Conservation (phyloP, 176 grass and related monocot genomes). For the Areca catechu region DNA sequence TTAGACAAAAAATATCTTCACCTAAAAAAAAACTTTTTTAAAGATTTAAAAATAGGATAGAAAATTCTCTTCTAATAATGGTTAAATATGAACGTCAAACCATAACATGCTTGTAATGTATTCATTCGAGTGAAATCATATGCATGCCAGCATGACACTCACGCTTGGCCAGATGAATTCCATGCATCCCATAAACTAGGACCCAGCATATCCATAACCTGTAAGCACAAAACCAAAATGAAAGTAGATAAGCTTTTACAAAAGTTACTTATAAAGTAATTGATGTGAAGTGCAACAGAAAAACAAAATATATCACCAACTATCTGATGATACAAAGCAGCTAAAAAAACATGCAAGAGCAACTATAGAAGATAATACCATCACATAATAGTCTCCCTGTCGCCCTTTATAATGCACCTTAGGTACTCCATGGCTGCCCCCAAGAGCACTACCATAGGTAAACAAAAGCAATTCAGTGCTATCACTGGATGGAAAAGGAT, state of each 20-base stretch:
- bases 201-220: slow-evolving; percentile 97
- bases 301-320: slow-evolving; percentile 5
- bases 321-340: slow-evolving; percentile 13
- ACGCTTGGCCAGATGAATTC: slow-evolving; percentile 76
- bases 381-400: slow-evolving; percentile 65
- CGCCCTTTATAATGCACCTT: slow-evolving; percentile 81
- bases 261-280: no score
- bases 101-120: no score
- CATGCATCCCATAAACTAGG: slow-evolving; percentile 91
- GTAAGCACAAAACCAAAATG: not conserved
- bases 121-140: no score
- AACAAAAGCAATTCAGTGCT: not conserved
- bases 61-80: no score
- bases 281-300: slow-evolving; percentile 3
- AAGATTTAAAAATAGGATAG: no score
- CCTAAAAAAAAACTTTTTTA: no score
- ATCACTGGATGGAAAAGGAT: not conserved
- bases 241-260: no score
- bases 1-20: no score
- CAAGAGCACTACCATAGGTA: slow-evolving; percentile 42
- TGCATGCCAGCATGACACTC: slow-evolving; percentile 12
- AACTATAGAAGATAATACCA: slow-evolving; percentile 2
- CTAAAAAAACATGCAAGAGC: slow-evolving; percentile 31
- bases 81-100: no score
- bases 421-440: slow-evolving; percentile 75